Evolutionary conservation across 2,329 filamentous ascomycete species (phyloP).

Genomic region (Ceratocystis destructans): DNA sequence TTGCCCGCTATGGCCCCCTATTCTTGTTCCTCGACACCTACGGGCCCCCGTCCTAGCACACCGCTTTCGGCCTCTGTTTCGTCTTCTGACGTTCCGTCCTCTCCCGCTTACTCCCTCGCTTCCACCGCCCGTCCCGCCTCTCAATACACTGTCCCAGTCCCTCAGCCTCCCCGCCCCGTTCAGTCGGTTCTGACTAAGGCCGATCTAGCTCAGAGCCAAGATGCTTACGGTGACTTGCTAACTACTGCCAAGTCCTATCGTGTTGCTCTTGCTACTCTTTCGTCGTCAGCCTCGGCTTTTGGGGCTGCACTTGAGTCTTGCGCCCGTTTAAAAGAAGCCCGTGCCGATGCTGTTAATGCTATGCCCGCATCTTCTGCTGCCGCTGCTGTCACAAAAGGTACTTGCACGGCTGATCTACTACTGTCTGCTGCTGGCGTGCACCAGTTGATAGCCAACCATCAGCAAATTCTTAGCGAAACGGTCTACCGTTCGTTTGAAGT

Average conservation of each 20-base stretch:
- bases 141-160: constrained; percentile 44
- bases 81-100: constrained; percentile 41
- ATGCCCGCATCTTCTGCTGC: constrained; percentile 27
- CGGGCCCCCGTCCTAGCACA: background rate
- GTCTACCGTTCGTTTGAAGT: constrained; percentile 56
- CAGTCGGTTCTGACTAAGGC: constrained; percentile 48
- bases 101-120: constrained; percentile 49
- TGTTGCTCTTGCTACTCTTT: constrained; percentile 45
- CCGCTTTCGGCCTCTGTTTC: background rate
- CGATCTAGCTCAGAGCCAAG: constrained; percentile 49
- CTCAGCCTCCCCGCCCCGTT: constrained; percentile 44
- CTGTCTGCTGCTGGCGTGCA: constrained; percentile 51
- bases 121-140: constrained; percentile 48
- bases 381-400: constrained; percentile 32
- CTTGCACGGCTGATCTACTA: constrained; percentile 50
- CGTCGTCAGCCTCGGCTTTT: constrained; percentile 48
- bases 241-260: constrained; percentile 51
- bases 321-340: constrained; percentile 53
- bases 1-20: background rate
- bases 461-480: constrained; percentile 55
- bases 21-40: background rate
- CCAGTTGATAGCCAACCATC: constrained; percentile 55
- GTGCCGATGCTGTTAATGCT: constrained; percentile 38
- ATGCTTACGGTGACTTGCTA: constrained; percentile 48
- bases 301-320: constrained; percentile 52